Base-by-base conservation (phyloP, 768 basidiomycete species). In the Russula dissimulans region DNA sequence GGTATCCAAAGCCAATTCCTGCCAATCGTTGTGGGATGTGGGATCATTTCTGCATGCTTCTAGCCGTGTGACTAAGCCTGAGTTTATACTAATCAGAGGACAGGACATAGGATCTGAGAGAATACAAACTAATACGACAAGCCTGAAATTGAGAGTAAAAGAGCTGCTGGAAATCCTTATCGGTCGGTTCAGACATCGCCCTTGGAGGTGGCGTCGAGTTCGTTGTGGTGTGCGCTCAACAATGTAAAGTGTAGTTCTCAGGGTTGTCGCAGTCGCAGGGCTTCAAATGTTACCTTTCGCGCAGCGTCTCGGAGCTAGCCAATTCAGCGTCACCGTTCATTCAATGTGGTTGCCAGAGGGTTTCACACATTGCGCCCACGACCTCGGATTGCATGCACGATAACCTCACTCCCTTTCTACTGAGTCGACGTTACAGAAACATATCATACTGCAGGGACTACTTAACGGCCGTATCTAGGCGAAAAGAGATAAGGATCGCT, bases 121-220 rank as follows among this genome's bases (percentile, higher is more conserved):
- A 49, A 63, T 45, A 72, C 79, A 71, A 73, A 84, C 83, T 81
- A 68, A 75, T 70, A 59, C 77, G 76, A 48, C 76, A 70, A 7
- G 75, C 68, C 65, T 82, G 80, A 65, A 85, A 86, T 46, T 77
- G 69, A 15, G 70, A 60, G 29, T 77, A 75, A 67, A 85, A 86
- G 3, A 68, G 71, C 62, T 80, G 79, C 22, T 79, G 76, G 57
- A 84, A 80, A 17, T 76, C 67, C 76, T 69, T 68, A 57, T 70
- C 68, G n/a, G 66, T 62, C 36, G 63, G 66, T 18, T 66, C 57
- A 62, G 68, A 72, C 54, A 60, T 59, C 31, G 29, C 38, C 76
- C 78, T 39, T 29, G 29, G 1, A 17, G n/a, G 47, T 45, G 49
- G 32, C 22, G 31, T 11, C 15, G n/a, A 31, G 36, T 32, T 46